phyloP scores from a whole-genome alignment of 768 basidiomycete genomes.

The Tulasnella sp. region DNA sequence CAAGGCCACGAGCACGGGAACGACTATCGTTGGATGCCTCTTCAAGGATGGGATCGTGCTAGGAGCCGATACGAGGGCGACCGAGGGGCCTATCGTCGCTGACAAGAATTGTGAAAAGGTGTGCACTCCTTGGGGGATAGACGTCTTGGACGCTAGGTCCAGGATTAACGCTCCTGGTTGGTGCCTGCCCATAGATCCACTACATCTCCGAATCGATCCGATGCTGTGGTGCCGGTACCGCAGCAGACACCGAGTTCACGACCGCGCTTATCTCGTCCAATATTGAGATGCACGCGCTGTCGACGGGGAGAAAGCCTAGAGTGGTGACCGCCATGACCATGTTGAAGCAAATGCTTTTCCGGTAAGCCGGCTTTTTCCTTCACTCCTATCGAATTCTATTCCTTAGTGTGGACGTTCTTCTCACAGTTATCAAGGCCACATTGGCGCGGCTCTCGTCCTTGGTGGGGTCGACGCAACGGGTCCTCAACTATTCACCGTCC shows the following conservation, averaged over 20 bases:
- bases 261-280: constrained; percentile 94
- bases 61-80: constrained; percentile 95
- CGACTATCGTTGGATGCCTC: constrained; percentile 94
- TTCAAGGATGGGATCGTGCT: constrained; percentile 89
- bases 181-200: constrained; percentile 61
- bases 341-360: constrained; percentile 92
- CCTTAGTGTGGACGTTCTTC: neutral
- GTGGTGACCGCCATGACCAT: constrained; percentile 99
- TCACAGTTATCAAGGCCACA: constrained; percentile 80
- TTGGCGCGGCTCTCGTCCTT: constrained; percentile 93
- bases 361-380: constrained; percentile 38
- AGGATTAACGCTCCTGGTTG: neutral
- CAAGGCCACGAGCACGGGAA: constrained; percentile 87
- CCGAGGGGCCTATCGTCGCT: constrained; percentile 86
- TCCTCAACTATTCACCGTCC: constrained; percentile 90
- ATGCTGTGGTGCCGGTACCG: constrained; percentile 97
- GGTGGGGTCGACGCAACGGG: constrained; percentile 95
- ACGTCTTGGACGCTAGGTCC: neutral
- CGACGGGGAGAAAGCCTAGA: constrained; percentile 82
- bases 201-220: constrained; percentile 91
- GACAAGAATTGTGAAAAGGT: constrained; percentile 99
- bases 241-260: constrained; percentile 95
- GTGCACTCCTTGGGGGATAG: neutral
- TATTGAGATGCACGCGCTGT: constrained; percentile 85
- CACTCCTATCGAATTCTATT: neutral